Evolutionary conservation across 2,329 filamentous ascomycete species (phyloP).

Genomic region (Diaporthe sp.): DNA sequence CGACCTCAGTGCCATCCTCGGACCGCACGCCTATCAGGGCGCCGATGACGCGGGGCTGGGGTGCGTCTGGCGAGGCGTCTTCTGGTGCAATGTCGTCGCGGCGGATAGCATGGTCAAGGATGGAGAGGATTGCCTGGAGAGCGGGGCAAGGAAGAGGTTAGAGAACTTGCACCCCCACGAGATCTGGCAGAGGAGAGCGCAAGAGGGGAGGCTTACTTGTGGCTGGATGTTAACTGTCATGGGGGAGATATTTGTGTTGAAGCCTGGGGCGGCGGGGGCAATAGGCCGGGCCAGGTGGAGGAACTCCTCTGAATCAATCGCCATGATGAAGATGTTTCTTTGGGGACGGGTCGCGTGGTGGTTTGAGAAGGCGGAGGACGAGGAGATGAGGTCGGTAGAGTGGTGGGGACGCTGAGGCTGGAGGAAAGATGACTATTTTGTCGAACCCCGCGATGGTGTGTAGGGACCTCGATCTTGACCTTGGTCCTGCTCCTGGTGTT

Average conservation of each 20-base stretch:
- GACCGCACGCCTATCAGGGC: constrained; percentile 92
- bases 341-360: constrained; percentile 39
- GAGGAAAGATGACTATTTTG: constrained; percentile 30
- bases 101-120: constrained; percentile 94
- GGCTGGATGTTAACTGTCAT: constrained; percentile 95
- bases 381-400: constrained; percentile 38
- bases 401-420: constrained; percentile 40
- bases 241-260: constrained; percentile 88
- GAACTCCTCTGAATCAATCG: constrained; percentile 84
- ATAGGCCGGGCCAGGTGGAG: constrained; percentile 94
- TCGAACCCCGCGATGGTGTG: constrained; percentile 37
- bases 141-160: constrained; percentile 7
- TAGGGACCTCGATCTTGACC: constrained; percentile 32
- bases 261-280: constrained; percentile 82
- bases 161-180: constrained; percentile 21
- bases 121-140: constrained; percentile 74
- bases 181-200: constrained; percentile 3
- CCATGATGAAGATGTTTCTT: constrained; percentile 74
- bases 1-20: constrained; percentile 96
- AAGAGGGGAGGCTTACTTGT: constrained; percentile 73
- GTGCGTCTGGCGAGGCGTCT: constrained; percentile 63
- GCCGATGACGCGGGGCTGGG: constrained; percentile 90
- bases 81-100: constrained; percentile 70
- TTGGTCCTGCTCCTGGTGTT: constrained; percentile 36
- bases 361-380: constrained; percentile 41